Percentiles rank a stretch among this genome's conserved stretches.
Conservation (phyloP, 2,329 filamentous ascomycete species). For the Aschersonia sp. region DNA sequence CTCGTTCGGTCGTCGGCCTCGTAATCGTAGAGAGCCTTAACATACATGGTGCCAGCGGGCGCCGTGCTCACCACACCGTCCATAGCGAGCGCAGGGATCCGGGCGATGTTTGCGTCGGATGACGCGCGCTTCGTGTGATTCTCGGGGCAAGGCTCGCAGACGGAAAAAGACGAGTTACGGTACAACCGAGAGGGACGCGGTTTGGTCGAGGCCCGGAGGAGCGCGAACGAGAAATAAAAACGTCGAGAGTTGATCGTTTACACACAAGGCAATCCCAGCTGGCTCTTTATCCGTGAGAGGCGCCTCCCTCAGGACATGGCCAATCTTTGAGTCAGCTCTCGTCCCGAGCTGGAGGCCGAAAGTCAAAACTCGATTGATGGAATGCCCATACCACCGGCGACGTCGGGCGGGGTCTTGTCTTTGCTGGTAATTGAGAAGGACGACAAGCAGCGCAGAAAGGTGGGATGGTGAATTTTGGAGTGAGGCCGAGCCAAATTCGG, state of each 20-base stretch:
- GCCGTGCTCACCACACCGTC: constrained; percentile 46
- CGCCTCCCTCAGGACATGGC: constrained; percentile 20
- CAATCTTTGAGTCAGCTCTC: constrained; percentile 14
- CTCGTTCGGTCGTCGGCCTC: constrained; percentile 94
- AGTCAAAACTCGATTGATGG: constrained; percentile 1
- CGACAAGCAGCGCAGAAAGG: neutral
- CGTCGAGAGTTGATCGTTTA: constrained; percentile 1
- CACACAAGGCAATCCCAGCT: constrained; percentile 1
- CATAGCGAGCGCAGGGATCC: constrained; percentile 24
- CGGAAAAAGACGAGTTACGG: neutral
- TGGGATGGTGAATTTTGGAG: neutral
- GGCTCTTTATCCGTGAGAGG: constrained; percentile 10
- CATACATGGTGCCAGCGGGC: constrained; percentile 63
- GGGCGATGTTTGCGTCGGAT: neutral
- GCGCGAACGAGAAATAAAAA: neutral
- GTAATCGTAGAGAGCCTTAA: constrained; percentile 94
- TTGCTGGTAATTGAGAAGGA: neutral
- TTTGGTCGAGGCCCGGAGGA: neutral
- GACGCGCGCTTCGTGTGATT: neutral
- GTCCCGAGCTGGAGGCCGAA: constrained; percentile 13
- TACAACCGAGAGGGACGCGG: neutral
- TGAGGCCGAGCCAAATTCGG: neutral
- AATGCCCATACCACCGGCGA: constrained; percentile 8
- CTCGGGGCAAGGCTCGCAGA: neutral
- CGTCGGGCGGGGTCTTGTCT: neutral